These are phyloP conservation scores for Amyloporia xantha DNA, from an alignment of 768 basidiomycete genomes.

Conservation along the genomic window DNA sequence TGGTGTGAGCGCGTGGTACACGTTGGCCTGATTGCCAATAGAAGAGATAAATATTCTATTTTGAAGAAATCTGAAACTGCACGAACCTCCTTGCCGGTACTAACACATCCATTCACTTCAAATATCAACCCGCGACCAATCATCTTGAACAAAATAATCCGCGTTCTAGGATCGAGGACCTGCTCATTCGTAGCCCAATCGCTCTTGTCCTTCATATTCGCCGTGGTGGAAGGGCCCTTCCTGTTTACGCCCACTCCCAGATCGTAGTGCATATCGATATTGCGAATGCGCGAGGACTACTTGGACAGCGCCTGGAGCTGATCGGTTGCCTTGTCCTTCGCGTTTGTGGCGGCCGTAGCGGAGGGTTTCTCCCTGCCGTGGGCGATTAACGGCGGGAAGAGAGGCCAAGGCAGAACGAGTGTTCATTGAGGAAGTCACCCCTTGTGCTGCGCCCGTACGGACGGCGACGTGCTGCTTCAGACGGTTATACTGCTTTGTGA, in stretches of 20 bases:
- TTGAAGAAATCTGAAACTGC: not conserved
- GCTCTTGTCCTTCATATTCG: slow-evolving; percentile 90
- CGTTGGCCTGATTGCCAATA: slow-evolving; percentile 68
- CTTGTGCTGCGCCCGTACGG: slow-evolving; percentile 62
- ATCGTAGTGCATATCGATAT: slow-evolving; percentile 69
- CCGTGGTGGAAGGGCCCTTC: slow-evolving; percentile 84
- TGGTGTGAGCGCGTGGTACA: slow-evolving; percentile 80
- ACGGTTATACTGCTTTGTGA: slow-evolving; percentile 98
- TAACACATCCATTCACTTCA: slow-evolving; percentile 93
- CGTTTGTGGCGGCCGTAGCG: slow-evolving; percentile 14
- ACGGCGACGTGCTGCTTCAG: slow-evolving; percentile 87
- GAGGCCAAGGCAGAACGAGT: slow-evolving; percentile 45
- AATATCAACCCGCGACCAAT: slow-evolving; percentile 83
- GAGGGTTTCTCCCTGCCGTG: slow-evolving; percentile 30
- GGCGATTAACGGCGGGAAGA: slow-evolving; percentile 69
- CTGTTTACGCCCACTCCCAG: slow-evolving; percentile 75
- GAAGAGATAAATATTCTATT: not conserved
- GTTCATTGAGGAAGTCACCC: slow-evolving; percentile 46
- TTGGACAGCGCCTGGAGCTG: slow-evolving; percentile 72
- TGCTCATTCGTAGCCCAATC: slow-evolving; percentile 97
- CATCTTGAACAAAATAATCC: slow-evolving; percentile 94
- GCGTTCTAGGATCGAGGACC: slow-evolving; percentile 92
- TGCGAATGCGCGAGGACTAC: slow-evolving; percentile 66
- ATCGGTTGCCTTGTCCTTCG: slow-evolving; percentile 57
- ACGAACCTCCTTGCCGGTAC: slow-evolving; percentile 93